These are phyloP conservation scores for Gossypium mustelinum DNA, from an alignment of 345 rosid species.

Conservation along the genomic window DNA sequence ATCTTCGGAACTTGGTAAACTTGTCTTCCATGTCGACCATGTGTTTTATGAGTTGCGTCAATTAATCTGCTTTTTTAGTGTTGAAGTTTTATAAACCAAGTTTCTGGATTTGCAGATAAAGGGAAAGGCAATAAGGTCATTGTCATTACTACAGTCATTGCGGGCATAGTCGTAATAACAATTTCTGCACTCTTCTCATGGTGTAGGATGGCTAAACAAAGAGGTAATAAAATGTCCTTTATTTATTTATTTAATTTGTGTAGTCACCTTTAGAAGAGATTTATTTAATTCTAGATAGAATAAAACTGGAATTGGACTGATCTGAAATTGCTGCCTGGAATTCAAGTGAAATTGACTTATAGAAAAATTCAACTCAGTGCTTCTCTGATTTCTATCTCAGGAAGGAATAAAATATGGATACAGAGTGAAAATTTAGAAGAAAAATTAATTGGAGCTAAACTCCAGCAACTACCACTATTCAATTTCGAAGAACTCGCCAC, in stretches of 20 bases:
- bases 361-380: background rate
- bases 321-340: no score
- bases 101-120: background rate
- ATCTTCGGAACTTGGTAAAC: background rate
- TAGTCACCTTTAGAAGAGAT: no score
- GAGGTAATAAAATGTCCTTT: conserved; percentile 12
- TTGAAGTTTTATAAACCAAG: background rate
- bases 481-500: conserved; percentile 9
- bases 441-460: background rate
- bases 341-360: no score
- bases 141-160: background rate
- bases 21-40: background rate
- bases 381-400: background rate
- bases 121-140: background rate
- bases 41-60: background rate
- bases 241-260: background rate
- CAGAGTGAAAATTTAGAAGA: background rate
- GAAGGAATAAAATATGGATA: background rate
- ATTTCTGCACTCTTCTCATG: background rate
- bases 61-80: background rate
- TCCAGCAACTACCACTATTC: background rate
- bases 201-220: conserved; percentile 16
- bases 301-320: no score
- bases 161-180: background rate
- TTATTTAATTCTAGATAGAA: no score